Conservation (phyloP, 2,329 filamentous ascomycete species). For the Pochonia chlamydosporia region DNA sequence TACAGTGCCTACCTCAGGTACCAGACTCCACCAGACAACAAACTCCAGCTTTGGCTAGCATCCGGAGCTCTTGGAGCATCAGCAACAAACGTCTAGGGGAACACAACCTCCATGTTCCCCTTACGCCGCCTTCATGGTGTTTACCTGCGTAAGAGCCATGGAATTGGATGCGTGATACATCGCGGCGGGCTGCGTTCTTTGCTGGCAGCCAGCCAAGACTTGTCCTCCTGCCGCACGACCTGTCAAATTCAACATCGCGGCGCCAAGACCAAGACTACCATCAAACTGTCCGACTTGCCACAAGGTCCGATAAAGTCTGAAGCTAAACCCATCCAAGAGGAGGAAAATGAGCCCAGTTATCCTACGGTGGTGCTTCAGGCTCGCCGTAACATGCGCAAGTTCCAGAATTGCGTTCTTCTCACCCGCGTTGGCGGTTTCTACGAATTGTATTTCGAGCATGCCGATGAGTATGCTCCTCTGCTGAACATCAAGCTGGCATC, state of each 20-base stretch:
- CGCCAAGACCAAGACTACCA: slow-evolving; percentile 48
- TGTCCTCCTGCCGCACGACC: background rate
- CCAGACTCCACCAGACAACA: no score
- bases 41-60: no score
- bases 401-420: slow-evolving; percentile 82
- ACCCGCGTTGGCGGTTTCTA: slow-evolving; percentile 96
- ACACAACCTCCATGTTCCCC: slow-evolving; percentile 14
- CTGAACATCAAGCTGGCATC: slow-evolving; percentile 81
- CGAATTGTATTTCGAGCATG: slow-evolving; percentile 95
- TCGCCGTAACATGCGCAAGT: slow-evolving; percentile 82
- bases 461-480: slow-evolving; percentile 78
- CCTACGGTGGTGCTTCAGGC: slow-evolving; percentile 88
- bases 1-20: no score
- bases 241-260: slow-evolving; percentile 27
- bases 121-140: slow-evolving; percentile 4
- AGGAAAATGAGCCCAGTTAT: slow-evolving; percentile 52
- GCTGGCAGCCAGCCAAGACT: background rate
- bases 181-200: background rate
- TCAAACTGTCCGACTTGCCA: slow-evolving; percentile 52
- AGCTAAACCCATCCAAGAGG: slow-evolving; percentile 25
- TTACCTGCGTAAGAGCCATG: slow-evolving; percentile 3
- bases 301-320: slow-evolving; percentile 37
- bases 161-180: background rate
- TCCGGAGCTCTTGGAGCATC: no score
- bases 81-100: background rate